phyloP scores from a whole-genome alignment of 2,329 filamentous ascomycete genomes.

The Trichoderma harzianum region DNA sequence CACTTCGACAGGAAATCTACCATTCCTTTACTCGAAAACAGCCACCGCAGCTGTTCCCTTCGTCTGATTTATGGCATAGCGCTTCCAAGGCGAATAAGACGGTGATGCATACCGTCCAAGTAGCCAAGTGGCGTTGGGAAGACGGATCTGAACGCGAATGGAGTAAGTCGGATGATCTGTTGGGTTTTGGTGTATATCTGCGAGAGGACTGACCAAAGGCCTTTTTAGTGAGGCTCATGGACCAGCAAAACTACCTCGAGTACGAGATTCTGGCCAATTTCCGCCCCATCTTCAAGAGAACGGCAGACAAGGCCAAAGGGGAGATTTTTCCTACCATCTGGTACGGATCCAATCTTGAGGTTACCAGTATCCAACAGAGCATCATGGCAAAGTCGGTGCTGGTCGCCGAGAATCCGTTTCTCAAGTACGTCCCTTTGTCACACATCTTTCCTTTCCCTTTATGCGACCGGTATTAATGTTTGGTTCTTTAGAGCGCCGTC shows the following conservation, averaged over 20 bases:
- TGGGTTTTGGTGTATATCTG: not conserved
- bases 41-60: slow-evolving; percentile 36
- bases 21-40: slow-evolving; percentile 39
- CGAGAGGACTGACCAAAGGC: not conserved
- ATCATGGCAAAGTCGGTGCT: slow-evolving; percentile 40
- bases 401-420: slow-evolving; percentile 37
- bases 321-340: slow-evolving; percentile 41
- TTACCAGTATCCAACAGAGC: slow-evolving; percentile 40
- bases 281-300: slow-evolving; percentile 34
- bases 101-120: slow-evolving; percentile 41
- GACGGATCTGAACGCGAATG: slow-evolving; percentile 36
- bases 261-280: slow-evolving; percentile 31
- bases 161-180: slow-evolving; percentile 28
- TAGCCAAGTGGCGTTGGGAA: slow-evolving; percentile 41
- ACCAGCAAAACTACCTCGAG: slow-evolving; percentile 37
- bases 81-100: slow-evolving; percentile 39
- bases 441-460: not conserved
- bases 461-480: not conserved
- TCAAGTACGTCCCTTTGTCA: slow-evolving; percentile 29
- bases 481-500: slow-evolving; percentile 23
- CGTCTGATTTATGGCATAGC: slow-evolving; percentile 33
- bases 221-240: slow-evolving; percentile 33
- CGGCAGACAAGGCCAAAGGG: slow-evolving; percentile 35
- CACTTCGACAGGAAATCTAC: slow-evolving; percentile 40
- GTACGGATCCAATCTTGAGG: slow-evolving; percentile 39